phyloP scores from a whole-genome alignment of 1,284 basidiomycete genomes.

The Boletus smithii region DNA sequence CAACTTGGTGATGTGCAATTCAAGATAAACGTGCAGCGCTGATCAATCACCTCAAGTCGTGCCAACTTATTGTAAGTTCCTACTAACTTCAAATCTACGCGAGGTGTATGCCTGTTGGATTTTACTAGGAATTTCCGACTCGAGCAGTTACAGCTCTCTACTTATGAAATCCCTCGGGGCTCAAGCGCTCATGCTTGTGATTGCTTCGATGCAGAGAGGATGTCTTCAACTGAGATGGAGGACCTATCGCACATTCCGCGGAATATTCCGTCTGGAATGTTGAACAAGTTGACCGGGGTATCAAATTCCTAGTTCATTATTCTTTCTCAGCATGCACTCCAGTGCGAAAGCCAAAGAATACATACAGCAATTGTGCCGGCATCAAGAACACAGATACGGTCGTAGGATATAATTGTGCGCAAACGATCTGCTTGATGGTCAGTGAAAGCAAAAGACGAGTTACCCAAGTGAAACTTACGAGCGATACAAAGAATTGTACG shows the following conservation, averaged over 20 bases:
- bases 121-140: neutral
- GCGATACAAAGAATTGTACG: slow-evolving; percentile 81
- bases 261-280: slow-evolving; percentile 59
- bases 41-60: too few species aligned
- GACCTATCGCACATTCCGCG: slow-evolving; percentile 71
- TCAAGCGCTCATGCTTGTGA: neutral
- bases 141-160: neutral
- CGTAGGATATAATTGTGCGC: slow-evolving; percentile 73
- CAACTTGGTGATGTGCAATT: too few species aligned
- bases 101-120: too few species aligned
- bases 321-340: neutral
- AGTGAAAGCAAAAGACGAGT: neutral
- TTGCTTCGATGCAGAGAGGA: slow-evolving; percentile 30
- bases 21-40: too few species aligned
- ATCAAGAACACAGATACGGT: slow-evolving; percentile 74
- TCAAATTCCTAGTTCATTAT: slow-evolving; percentile 53
- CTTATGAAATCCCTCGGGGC: too few species aligned
- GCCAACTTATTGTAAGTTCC: too few species aligned
- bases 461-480: slow-evolving; percentile 42
- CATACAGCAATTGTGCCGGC: slow-evolving; percentile 59
- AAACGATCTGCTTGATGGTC: slow-evolving; percentile 51
- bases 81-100: too few species aligned
- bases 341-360: slow-evolving; percentile 2
- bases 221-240: slow-evolving; percentile 66
- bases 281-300: slow-evolving; percentile 65